Evolutionary conservation across 805 yeast species (phyloP).

Genomic region (Pichia nakasei): DNA sequence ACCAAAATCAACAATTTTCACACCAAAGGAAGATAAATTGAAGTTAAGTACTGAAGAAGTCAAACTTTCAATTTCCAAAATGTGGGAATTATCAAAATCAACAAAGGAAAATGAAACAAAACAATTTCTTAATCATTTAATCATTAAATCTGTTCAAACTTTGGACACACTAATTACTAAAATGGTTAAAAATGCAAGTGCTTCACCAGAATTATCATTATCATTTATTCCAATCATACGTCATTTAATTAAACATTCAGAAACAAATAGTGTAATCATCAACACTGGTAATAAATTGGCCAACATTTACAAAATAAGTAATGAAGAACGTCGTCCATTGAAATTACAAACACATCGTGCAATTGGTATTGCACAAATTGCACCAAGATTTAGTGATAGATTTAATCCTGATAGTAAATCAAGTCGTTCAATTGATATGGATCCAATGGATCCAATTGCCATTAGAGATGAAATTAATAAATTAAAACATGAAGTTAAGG

Average conservation of each 20-base stretch:
- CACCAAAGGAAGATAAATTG: conserved; percentile 10
- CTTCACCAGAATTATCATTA: conserved; percentile 49
- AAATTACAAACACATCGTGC: conserved; percentile 78
- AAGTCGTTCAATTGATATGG: conserved; percentile 9
- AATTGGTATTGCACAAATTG: conserved; percentile 70
- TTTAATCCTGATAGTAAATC: conserved; percentile 93
- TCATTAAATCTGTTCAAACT: conserved; percentile 27
- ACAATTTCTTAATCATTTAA: conserved; percentile 21
- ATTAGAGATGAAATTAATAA: conserved; percentile 77
- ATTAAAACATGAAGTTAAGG: conserved; percentile 77
- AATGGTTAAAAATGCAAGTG: conserved; percentile 55
- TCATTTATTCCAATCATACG: conserved; percentile 39
- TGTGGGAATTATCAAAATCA: conserved; percentile 6
- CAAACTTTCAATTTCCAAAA: conserved; percentile 5
- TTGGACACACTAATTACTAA: conserved; percentile 24
- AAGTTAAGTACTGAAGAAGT: conserved; percentile 7
- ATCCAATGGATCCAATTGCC: conserved; percentile 62
- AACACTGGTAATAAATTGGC: conserved; percentile 35
- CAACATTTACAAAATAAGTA: conserved; percentile 41
- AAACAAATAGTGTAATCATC: conserved; percentile 25
- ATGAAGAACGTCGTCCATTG: conserved; percentile 55
- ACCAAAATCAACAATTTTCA: conserved; percentile 15
- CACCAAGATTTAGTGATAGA: conserved; percentile 92
- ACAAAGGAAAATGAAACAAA: conserved; percentile 5
- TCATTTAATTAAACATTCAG: conserved; percentile 28